Base-by-base conservation (phyloP, 208 protist species). In the Porcisia hertigi region DNA sequence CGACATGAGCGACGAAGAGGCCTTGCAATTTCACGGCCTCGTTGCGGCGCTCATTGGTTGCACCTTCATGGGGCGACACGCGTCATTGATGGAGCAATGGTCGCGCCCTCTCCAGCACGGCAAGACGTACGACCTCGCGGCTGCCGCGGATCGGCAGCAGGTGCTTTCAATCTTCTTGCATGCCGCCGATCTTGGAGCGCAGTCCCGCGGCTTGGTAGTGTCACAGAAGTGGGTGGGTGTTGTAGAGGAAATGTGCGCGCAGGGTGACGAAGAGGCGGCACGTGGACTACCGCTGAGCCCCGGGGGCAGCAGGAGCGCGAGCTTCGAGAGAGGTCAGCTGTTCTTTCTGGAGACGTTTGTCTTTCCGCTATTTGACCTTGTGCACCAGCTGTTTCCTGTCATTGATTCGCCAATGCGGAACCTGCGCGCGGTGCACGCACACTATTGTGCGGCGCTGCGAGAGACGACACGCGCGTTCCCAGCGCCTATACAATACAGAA, bases 101-200 rank as follows among this genome's bases (percentile, higher is more conserved):
- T 60, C 78, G 5, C 73, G 66, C 39, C 64, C 70, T 57, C 71
- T 69, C 49, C 72, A 67, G 30, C 64, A 76, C 49, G 71, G 74
- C 11, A 66, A 53, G 23, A 25, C 52, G 81, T 89, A 77, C 60
- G 82, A 93, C 77, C 76, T 86, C 49, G 66, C 77, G 2, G 52
- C 82, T 14, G 55, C 76, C 14, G 85, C 72, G 3, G 88, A 93
- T 60, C 84, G 92, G 12, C 65, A 85, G 36, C 81, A 91, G 36
- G 86, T 91, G 20, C 82, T 96, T 11, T 55, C 63, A 9, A 79
- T 96, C 20, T 59, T 97, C 25, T 71, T 96, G 12, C 90, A 96
- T 57, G 88, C 94, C 2, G 91, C 90, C 8, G 94, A 97, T 81
- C 87, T 97, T 79, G 86, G 90, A 7, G 90, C 87, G 3, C 83